A percentile compares a stretch with the other conserved stretches of the same genome.
Conservation (phyloP, 176 grass and related monocot genomes). For the Areca catechu region DNA sequence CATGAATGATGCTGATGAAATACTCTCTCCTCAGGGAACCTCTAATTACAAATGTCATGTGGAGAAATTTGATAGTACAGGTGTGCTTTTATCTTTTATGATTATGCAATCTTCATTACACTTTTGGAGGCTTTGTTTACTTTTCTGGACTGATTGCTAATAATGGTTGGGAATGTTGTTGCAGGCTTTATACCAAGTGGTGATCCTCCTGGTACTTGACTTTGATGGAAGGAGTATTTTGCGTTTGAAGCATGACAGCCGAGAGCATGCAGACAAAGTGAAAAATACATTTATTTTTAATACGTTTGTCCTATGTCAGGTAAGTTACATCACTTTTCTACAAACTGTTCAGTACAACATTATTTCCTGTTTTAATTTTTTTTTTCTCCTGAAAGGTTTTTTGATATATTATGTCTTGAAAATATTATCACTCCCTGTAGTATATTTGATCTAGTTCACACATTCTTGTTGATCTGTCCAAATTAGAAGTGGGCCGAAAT, state of each 20-base stretch:
- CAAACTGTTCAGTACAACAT: not conserved
- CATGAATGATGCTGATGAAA: not conserved
- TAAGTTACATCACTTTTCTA: constrained; percentile 26
- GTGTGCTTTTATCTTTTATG: constrained; percentile 24
- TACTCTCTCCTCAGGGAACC: constrained; percentile 48
- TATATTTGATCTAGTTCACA: too few species aligned
- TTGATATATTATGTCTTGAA: too few species aligned
- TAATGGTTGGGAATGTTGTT: not conserved
- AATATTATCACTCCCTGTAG: too few species aligned
- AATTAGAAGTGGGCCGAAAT: too few species aligned
- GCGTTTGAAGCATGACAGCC: constrained; percentile 46
- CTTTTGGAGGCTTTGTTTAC: too few species aligned
- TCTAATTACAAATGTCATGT: constrained; percentile 95
- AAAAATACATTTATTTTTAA: constrained; percentile 99
- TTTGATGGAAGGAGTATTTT: constrained; percentile 65
- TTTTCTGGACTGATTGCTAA: too few species aligned
- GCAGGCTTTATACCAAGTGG: constrained; percentile 81
- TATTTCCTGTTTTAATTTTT: too few species aligned
- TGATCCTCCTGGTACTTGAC: constrained; percentile 65
- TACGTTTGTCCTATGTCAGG: constrained; percentile 91
- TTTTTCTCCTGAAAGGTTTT: too few species aligned
- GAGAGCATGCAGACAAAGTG: constrained; percentile 56
- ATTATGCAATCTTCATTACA: not conserved
- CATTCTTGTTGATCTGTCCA: too few species aligned
- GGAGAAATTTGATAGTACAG: constrained; percentile 92